Conservation (phyloP, 768 basidiomycete genomes). For the Termitomyces sp. region DNA sequence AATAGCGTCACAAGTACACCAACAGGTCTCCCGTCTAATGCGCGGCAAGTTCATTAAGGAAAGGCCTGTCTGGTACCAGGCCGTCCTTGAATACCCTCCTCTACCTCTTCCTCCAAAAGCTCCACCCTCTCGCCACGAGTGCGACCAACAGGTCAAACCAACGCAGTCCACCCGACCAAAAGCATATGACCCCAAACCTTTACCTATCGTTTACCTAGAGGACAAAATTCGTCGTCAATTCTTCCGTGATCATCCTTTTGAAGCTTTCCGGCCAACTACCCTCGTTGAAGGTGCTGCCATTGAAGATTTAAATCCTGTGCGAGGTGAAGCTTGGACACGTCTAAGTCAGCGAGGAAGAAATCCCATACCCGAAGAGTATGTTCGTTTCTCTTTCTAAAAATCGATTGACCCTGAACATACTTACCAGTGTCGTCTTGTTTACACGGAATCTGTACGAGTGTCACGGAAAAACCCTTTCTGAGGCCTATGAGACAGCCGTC, state of each 20-base stretch:
- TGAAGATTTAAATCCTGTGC: constrained; percentile 48
- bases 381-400: constrained; percentile 8
- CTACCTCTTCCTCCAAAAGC: constrained; percentile 77
- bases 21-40: constrained; percentile 78
- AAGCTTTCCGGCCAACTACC: constrained; percentile 77
- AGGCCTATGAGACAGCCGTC: constrained; percentile 77
- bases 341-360: constrained; percentile 78
- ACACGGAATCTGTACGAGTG: constrained; percentile 70
- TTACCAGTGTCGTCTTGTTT: constrained; percentile 68
- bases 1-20: constrained; percentile 85
- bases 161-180: constrained; percentile 25
- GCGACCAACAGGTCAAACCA: constrained; percentile 34
- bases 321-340: constrained; percentile 67
- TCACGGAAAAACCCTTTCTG: constrained; percentile 58
- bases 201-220: constrained; percentile 71
- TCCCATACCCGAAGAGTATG: constrained; percentile 89
- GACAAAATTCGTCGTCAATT: constrained; percentile 87
- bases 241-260: constrained; percentile 95
- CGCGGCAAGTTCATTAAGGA: constrained; percentile 54
- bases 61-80: constrained; percentile 79
- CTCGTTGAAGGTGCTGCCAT: constrained; percentile 68
- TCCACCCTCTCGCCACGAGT: constrained; percentile 50
- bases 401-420: constrained; percentile 5
- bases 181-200: constrained; percentile 38
- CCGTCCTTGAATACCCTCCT: constrained; percentile 86